These are phyloP conservation scores for Lactuca sativa DNA, from an alignment of 129 eudicot species.

Conservation along the genomic window DNA sequence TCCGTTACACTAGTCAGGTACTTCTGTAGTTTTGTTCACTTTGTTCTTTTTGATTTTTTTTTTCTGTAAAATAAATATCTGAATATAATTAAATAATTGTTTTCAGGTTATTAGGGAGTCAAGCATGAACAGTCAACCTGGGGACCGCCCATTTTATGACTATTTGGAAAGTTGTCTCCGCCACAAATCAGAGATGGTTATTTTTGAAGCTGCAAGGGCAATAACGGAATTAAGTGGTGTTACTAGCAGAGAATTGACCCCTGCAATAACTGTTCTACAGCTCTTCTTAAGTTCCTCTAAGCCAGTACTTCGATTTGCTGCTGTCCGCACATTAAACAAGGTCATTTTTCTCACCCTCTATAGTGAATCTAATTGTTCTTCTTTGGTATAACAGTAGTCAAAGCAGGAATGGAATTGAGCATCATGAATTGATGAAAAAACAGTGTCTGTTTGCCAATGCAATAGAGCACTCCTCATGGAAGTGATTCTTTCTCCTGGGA, in stretches of 20 bases:
- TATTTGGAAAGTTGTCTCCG: slow-evolving; percentile 93
- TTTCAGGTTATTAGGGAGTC: slow-evolving; percentile 87
- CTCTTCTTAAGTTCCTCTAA: slow-evolving; percentile 93
- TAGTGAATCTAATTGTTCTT: slow-evolving; percentile 5
- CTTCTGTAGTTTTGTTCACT: not conserved
- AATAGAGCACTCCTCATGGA: too few relatives aligned
- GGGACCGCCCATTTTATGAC: slow-evolving; percentile 95
- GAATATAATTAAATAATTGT: not conserved
- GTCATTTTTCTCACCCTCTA: slow-evolving; percentile 32
- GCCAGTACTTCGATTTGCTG: slow-evolving; percentile 96
- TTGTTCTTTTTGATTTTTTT: not conserved
- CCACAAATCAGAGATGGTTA: slow-evolving; percentile 98
- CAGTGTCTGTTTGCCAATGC: too few relatives aligned
- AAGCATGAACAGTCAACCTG: slow-evolving; percentile 63
- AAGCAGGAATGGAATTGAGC: too few relatives aligned
- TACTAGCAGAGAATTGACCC: slow-evolving; percentile 86
- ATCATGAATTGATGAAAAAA: too few relatives aligned
- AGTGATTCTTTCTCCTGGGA: too few relatives aligned
- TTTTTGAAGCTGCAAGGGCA: slow-evolving; percentile 94
- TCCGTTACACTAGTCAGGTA: slow-evolving; percentile 79
- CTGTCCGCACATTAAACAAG: slow-evolving; percentile 95
- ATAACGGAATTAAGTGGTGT: slow-evolving; percentile 89
- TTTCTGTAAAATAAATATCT: slow-evolving; percentile 12
- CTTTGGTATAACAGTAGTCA: too few relatives aligned
- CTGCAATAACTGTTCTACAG: slow-evolving; percentile 93